Base-by-base conservation (phyloP, 1,284 basidiomycete genomes). In the Volvariella volvacea region DNA sequence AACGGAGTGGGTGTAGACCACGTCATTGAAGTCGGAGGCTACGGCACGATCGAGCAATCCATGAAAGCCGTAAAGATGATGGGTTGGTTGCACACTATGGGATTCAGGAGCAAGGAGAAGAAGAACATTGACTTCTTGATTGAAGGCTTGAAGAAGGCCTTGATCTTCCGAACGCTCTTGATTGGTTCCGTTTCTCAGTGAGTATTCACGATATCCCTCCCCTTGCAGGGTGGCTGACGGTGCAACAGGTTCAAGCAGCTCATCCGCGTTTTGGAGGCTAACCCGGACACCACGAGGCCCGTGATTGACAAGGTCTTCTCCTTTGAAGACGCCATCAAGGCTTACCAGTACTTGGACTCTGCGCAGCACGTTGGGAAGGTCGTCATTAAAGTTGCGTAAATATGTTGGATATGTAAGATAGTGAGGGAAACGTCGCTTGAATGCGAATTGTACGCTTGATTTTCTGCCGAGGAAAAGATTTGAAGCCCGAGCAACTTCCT, bases 11-110 rank as follows among this genome's bases (percentile, higher is more conserved):
- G 81, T 10, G 79, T 77, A 3, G 74, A 83, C 46, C 74, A 77
- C 52, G 57, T 81, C 32, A 60, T 83, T 38, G 80, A 83, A 56
- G 74, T 76, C n/a, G 76, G 77, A 2, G 76, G 78, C 2, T 50
- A 65, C 1, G 67, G 68, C 14, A 80, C 76, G 4, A 55, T 80
- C 2, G 47, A 54, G 14, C 68, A 71, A 48, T 66, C 65, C 9
- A 57, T 73, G 47, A 62, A 65, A 6, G 61, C 69, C 1, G 52
- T 71, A 44, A 56, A 57, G 36, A 50, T 58, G 7, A 66, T 64
- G 2, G 77, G 77, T 2, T 61, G 65, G 12, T 60, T 80, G 45
- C 62, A 71, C 44, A 51, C 69, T 42, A 71, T 81, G 37, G 76
- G 78, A 3, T 62, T 64, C 39, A 55, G 76, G 0, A 49, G 50